Conservation (phyloP, 1,284 basidiomycete species). For the Trichosporon asahii region DNA sequence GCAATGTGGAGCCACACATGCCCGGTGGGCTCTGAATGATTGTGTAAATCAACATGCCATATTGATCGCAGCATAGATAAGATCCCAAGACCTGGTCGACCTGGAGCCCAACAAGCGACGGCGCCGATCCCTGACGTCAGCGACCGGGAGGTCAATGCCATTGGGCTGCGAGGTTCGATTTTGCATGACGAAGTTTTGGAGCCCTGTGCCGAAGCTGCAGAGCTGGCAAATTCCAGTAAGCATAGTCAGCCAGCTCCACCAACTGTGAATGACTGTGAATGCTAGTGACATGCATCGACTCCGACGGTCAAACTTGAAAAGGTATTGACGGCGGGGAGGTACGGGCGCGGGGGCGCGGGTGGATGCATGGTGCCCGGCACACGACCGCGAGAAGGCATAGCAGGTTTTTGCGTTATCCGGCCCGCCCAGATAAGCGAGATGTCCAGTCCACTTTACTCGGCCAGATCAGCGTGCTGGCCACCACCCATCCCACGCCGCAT, state of each 20-base stretch:
- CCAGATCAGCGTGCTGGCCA: neutral
- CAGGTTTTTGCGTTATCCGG: constrained; percentile 3
- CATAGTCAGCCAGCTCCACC: neutral
- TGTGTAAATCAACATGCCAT: neutral
- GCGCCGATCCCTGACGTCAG: constrained; percentile 3
- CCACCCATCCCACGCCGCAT: constrained; percentile 8
- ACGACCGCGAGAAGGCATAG: neutral
- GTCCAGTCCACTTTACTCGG: neutral
- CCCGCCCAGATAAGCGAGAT: neutral
- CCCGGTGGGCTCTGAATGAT: neutral
- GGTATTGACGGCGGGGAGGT: neutral
- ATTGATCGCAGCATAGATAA: neutral
- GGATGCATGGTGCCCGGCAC: neutral
- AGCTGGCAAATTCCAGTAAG: neutral
- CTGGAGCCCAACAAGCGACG: neutral
- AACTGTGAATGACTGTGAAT: too few species aligned
- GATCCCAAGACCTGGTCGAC: neutral
- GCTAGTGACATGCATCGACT: neutral
- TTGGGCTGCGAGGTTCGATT: neutral
- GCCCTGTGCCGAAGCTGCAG: neutral
- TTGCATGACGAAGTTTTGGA: neutral
- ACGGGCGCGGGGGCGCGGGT: neutral
- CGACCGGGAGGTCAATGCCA: neutral
- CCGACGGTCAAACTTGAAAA: neutral
- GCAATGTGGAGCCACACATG: neutral